Conservation (phyloP, 495 filamentous ascomycete species). For the Staphylotrichum longicolle region DNA sequence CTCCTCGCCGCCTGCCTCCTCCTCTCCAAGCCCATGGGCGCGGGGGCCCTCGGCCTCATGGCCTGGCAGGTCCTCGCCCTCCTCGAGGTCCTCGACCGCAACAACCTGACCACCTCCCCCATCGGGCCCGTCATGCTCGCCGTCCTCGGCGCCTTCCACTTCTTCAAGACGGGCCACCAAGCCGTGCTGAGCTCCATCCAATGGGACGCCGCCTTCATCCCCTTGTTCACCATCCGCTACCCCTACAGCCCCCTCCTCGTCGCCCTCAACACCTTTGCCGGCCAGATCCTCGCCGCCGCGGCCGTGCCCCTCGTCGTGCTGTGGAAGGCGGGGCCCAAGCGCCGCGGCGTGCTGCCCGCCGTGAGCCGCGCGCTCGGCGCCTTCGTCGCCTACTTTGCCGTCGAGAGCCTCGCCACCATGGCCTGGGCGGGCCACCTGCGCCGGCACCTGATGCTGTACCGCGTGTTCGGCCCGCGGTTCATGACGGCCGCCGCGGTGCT, state of each 20-base stretch:
- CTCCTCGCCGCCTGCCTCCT: constrained; percentile 72
- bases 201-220: constrained; percentile 96
- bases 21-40: constrained; percentile 93
- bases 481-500: constrained; percentile 77
- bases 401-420: constrained; percentile 76
- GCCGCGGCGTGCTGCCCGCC: constrained; percentile 61
- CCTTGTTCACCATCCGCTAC: constrained; percentile 76
- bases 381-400: constrained; percentile 76
- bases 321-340: constrained; percentile 72
- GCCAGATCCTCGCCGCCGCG: constrained; percentile 76
- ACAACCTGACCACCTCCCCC: constrained; percentile 61
- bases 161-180: constrained; percentile 98
- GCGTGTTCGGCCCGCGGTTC: constrained; percentile 89
- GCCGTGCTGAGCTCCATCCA: constrained; percentile 84
- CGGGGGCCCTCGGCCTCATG: constrained; percentile 73
- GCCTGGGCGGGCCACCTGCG: constrained; percentile 84
- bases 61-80: constrained; percentile 83
- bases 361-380: constrained; percentile 67
- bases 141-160: constrained; percentile 84
- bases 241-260: constrained; percentile 85
- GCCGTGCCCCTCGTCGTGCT: constrained; percentile 78
- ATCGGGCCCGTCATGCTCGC: constrained; percentile 84
- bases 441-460: constrained; percentile 92
- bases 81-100: constrained; percentile 82
- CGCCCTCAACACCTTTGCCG: constrained; percentile 80